phyloP scores from a whole-genome alignment of 2,329 filamentous ascomycete genomes.

The Sporothrix brunneoviolacea region DNA sequence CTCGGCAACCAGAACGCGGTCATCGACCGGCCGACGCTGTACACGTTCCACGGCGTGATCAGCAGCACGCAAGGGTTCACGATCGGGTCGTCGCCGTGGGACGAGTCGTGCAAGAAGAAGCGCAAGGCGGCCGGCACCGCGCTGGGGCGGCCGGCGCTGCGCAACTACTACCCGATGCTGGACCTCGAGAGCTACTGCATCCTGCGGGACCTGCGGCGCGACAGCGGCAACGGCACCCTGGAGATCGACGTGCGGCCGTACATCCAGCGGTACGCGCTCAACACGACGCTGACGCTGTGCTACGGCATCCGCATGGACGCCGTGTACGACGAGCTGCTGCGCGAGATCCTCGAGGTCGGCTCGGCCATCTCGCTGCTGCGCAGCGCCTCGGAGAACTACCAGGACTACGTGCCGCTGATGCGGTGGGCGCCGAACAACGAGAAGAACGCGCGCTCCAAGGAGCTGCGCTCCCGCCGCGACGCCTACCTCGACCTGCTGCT shows the following conservation, averaged over 20 bases:
- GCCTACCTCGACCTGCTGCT: constrained; percentile 57
- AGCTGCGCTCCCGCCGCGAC: constrained; percentile 34
- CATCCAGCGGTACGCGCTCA: constrained; percentile 69
- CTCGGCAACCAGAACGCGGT: constrained; percentile 71
- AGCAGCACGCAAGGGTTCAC: constrained; percentile 73
- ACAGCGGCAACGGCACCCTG: constrained; percentile 36
- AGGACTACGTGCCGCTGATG: constrained; percentile 52
- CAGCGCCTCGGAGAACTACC: constrained; percentile 64
- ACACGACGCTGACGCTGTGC: constrained; percentile 70
- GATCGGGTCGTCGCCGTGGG: constrained; percentile 78
- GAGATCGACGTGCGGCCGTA: constrained; percentile 68
- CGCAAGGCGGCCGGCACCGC: constrained; percentile 75
- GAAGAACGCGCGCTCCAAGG: constrained; percentile 54
- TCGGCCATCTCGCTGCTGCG: constrained; percentile 69
- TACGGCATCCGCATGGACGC: constrained; percentile 67
- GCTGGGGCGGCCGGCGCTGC: constrained; percentile 61
- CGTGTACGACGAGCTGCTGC: constrained; percentile 46
- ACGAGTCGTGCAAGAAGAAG: constrained; percentile 70
- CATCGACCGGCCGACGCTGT: constrained; percentile 70
- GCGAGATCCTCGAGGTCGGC: constrained; percentile 71
- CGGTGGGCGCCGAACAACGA: constrained; percentile 45
- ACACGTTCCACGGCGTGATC: constrained; percentile 76
- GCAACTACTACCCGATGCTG: constrained; percentile 76
- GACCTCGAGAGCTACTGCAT: constrained; percentile 68
- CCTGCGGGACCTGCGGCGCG: constrained; percentile 63